phyloP scores from a whole-genome alignment of 2,329 filamentous ascomycete species.

The Epichloe sylvatica region DNA sequence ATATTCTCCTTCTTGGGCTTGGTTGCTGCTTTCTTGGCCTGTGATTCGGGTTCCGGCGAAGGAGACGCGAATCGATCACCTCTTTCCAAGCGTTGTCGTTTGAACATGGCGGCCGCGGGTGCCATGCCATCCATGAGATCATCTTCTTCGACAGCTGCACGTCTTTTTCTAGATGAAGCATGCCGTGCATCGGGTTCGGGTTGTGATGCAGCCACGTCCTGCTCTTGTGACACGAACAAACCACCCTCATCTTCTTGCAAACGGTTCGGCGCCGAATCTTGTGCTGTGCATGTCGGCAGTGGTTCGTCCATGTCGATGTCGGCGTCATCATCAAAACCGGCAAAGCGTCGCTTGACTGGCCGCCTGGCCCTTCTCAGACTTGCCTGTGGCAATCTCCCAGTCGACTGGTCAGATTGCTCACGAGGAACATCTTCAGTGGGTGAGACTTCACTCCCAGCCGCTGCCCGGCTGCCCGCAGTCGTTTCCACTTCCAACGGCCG shows the following conservation, averaged over 20 bases:
- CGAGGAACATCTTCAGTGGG: conserved; percentile 1
- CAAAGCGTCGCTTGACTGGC: conserved; percentile 47
- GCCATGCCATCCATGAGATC: conserved; percentile 59
- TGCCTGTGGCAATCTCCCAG: neutral
- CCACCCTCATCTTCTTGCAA: conserved; percentile 25
- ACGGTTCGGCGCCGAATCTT: conserved; percentile 2
- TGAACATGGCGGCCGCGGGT: conserved; percentile 63
- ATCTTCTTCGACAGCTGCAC: conserved; percentile 31
- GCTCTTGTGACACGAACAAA: conserved; percentile 44
- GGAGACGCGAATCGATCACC: conserved; percentile 31
- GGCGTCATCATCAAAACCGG: conserved; percentile 47
- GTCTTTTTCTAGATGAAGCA: conserved; percentile 31
- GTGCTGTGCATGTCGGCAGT: conserved; percentile 2
- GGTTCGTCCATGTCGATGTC: conserved; percentile 23
- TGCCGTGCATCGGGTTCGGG: conserved; percentile 10
- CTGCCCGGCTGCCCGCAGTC: conserved; percentile 9
- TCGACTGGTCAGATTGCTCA: conserved; percentile 5
- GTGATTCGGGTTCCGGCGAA: conserved; percentile 13
- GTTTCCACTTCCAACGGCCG: conserved; percentile 45
- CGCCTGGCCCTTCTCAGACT: conserved; percentile 19
- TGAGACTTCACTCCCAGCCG: conserved; percentile 2
- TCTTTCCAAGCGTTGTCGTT: conserved; percentile 56
- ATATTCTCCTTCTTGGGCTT: conserved; percentile 45
- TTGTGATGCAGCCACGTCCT: conserved; percentile 11
- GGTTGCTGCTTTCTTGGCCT: conserved; percentile 4